These are phyloP conservation scores for Candida sp. DNA, from an alignment of 1,139 yeast species.

Conservation along the genomic window DNA sequence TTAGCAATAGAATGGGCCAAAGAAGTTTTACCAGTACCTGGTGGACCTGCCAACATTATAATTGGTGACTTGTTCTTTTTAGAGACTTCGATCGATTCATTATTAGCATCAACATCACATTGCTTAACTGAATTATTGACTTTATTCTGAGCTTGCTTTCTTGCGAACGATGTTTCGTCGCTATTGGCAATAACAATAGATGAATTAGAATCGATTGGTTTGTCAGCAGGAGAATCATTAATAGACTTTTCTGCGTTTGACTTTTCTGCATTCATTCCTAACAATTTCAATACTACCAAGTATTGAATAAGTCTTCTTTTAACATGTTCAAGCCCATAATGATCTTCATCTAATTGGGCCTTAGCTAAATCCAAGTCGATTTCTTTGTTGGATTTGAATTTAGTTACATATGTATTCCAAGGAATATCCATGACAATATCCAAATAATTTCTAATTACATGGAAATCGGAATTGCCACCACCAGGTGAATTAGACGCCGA, in stretches of 20 bases:
- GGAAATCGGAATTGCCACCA: conserved; percentile 70
- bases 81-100: conserved; percentile 24
- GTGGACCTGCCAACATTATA: conserved; percentile 85
- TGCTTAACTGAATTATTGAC: conserved; percentile 16
- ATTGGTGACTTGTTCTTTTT: conserved; percentile 62
- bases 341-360: conserved; percentile 68
- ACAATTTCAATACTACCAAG: conserved; percentile 70
- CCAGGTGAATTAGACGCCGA: conserved; percentile 40
- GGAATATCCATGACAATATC: conserved; percentile 72
- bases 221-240: conserved; percentile 3
- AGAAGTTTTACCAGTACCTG: conserved; percentile 94
- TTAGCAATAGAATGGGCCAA: conserved; percentile 83
- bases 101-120: conserved; percentile 9
- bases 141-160: conserved; percentile 23
- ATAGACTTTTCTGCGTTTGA: conserved; percentile 13
- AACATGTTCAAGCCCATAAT: conserved; percentile 79
- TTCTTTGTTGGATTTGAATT: conserved; percentile 36
- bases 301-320: conserved; percentile 81
- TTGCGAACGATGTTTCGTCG: conserved; percentile 30
- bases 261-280: conserved; percentile 39
- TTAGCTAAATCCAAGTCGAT: conserved; percentile 57
- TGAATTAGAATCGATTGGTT: conserved; percentile 7
- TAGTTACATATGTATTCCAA: conserved; percentile 45
- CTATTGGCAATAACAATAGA: conserved; percentile 34
- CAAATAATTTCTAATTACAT: conserved; percentile 66